Conservation (phyloP, 441 rosid species). For the Omphalea diandra region DNA sequence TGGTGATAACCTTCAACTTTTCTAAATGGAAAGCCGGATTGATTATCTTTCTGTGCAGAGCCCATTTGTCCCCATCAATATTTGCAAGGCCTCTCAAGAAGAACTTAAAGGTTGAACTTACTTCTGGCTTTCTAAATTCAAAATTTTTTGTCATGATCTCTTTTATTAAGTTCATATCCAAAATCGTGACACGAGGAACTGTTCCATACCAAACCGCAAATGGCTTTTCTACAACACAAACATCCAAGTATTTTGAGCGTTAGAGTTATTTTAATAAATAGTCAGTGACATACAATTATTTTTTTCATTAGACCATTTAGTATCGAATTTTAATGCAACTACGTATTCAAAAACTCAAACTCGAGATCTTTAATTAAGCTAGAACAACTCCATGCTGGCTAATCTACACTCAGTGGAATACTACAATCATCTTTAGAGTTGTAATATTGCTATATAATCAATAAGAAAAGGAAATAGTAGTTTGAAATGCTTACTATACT, state of each 20-base stretch:
- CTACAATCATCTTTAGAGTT: no score
- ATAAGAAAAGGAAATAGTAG: no score
- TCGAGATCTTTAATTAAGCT: no score
- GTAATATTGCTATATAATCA: no score
- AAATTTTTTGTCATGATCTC: constrained; percentile 28
- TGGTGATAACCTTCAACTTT: constrained; percentile 40
- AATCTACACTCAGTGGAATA: no score
- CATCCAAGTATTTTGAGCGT: neutral
- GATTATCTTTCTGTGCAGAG: constrained; percentile 41
- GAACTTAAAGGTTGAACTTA: constrained; percentile 25
- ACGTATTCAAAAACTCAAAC: no score
- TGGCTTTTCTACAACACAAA: constrained; percentile 13
- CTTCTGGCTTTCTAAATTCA: constrained; percentile 27
- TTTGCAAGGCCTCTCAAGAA: constrained; percentile 25
- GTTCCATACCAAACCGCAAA: constrained; percentile 31
- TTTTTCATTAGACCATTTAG: no score
- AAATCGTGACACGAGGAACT: constrained; percentile 29
- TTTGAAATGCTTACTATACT: constrained; percentile 3
- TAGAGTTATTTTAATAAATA: no score
- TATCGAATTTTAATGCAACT: no score
- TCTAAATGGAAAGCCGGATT: constrained; percentile 43
- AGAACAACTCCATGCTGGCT: no score
- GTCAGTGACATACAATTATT: no score
- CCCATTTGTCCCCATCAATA: constrained; percentile 29
- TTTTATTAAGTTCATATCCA: constrained; percentile 35